phyloP scores from a whole-genome alignment of 768 basidiomycete genomes.

The Lactifluus volemus region DNA sequence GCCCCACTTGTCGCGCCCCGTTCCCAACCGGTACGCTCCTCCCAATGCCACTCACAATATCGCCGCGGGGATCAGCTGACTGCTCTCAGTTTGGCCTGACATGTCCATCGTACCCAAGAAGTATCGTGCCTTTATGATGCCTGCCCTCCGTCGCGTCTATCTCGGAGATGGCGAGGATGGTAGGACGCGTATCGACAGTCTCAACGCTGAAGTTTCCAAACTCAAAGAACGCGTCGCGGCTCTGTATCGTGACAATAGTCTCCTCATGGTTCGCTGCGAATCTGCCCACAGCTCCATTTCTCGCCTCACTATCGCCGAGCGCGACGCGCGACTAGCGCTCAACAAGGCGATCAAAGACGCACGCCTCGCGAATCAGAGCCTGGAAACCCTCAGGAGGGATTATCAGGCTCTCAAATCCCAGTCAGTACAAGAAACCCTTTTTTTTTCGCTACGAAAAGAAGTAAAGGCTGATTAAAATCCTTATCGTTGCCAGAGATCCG shows the following conservation, averaged over 20 bases:
- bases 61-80: background rate
- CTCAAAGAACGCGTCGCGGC: background rate
- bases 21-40: conserved; percentile 9
- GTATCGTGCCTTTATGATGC: conserved; percentile 8
- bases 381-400: background rate
- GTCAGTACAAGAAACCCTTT: background rate
- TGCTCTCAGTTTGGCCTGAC: conserved; percentile 3
- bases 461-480: too few relatives aligned
- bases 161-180: background rate
- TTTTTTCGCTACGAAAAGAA: too few relatives aligned
- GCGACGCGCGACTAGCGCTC: conserved; percentile 2
- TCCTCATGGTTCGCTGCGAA: conserved; percentile 8
- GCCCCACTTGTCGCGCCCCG: conserved; percentile 13
- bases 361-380: background rate
- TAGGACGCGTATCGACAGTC: background rate
- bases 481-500: background rate
- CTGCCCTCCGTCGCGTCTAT: conserved; percentile 14
- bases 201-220: background rate
- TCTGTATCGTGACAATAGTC: conserved; percentile 11
- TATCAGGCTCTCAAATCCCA: background rate
- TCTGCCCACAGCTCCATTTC: background rate
- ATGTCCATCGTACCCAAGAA: conserved; percentile 8
- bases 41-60: background rate
- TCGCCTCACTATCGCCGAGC: conserved; percentile 2
- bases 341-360: background rate